Base-by-base conservation (phyloP, 805 yeast genomes). In the Isabelozyma pseudorhagii region DNA sequence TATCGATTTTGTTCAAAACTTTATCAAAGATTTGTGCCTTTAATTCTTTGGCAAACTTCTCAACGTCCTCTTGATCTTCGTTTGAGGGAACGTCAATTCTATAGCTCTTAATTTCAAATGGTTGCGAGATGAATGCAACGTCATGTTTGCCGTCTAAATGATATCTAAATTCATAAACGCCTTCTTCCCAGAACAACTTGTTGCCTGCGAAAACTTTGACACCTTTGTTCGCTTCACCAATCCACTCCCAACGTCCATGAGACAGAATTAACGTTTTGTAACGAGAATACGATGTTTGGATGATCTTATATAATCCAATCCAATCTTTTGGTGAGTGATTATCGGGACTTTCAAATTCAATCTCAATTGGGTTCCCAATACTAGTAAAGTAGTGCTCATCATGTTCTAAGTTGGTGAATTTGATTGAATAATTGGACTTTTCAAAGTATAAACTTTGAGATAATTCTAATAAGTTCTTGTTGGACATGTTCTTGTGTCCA, bases 141-240 rank as follows among this genome's bases (percentile, higher is more conserved):
- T 82, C 84, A 61, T 88, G 96, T 44, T 82, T 78, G 21, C 81
- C 83, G 45, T 75, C 78, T 46, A 79, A 72, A 60, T 88, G 94
- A 58, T 85, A 85, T 62, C 96, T 75, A 54, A 88, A 76, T 66
- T 88, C 93, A 66, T 82, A 88, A 34, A 80, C 72, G 0, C 96
- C 96, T 40, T 78, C 81, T 56, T 84, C 85, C 81, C 84, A 85
- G 57, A 75, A 75, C 41, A 85, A 66, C 45, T 77, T 67, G 4
- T 74, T 72, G 7, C 74, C 72, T 9, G 68, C 61, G 57, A 88
- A 88, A 9, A 57, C 68, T 7, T 80, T 72, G 10, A 62, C 55
- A 1, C 93, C 92, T 3, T 60, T 53, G 8, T 66, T 48, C 1
- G 50, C 55, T 2, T 60, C 60, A 14, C 72, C 68, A 10, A 77